These are phyloP conservation scores for Austroboletus niveus DNA, from an alignment of 1,284 basidiomycete species.

Conservation along the genomic window DNA sequence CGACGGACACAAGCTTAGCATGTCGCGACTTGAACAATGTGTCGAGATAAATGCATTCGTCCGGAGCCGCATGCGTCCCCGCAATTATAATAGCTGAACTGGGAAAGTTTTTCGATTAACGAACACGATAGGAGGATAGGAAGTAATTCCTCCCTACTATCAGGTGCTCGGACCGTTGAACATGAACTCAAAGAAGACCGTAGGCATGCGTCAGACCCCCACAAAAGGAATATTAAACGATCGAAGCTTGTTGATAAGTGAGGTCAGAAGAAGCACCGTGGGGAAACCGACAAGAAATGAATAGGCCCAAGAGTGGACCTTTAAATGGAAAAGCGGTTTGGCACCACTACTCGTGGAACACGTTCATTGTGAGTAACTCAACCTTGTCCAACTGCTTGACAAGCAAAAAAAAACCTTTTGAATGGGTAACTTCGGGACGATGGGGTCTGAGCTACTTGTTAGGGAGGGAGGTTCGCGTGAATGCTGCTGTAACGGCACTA, in stretches of 20 bases:
- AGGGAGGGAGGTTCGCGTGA: conserved; percentile 5
- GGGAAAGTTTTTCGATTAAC: background rate
- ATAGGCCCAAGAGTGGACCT: background rate
- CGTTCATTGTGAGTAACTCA: conserved; percentile 4
- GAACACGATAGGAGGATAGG: background rate
- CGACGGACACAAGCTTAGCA: background rate
- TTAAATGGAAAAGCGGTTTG: background rate
- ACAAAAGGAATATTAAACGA: conserved; percentile 12
- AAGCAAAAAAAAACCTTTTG: background rate
- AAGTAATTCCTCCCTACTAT: conserved; percentile 6
- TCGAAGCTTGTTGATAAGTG: conserved; percentile 11
- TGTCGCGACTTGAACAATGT: background rate
- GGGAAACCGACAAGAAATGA: conserved; percentile 3
- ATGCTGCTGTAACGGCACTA: background rate
- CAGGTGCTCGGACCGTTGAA: conserved; percentile 3
- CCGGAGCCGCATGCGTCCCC: background rate
- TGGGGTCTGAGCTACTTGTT: background rate
- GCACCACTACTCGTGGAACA: background rate
- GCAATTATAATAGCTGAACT: background rate
- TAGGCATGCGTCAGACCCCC: background rate
- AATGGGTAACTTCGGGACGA: background rate
- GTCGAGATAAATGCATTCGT: background rate
- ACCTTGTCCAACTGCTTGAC: conserved; percentile 11
- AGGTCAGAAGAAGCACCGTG: conserved; percentile 26
- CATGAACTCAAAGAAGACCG: background rate